Conservation (phyloP, 768 basidiomycete species). For the Mycena rosella region DNA sequence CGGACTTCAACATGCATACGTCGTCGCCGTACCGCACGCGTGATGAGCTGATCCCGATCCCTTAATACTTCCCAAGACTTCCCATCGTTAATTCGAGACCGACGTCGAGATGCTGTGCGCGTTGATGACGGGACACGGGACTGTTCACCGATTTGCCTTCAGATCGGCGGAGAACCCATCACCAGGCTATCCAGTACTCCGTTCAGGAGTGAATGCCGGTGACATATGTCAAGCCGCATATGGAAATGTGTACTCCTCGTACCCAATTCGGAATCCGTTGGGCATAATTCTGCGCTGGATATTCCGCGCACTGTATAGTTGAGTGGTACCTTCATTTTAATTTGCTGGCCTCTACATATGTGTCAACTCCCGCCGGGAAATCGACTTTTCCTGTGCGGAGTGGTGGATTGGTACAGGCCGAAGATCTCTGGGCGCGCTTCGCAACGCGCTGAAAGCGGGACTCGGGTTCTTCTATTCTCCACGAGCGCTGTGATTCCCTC, state of each 20-base stretch:
- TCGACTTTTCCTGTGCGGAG: too few species aligned
- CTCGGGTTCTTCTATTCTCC: not conserved
- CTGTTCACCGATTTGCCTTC: not conserved
- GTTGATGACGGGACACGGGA: constrained; percentile 8
- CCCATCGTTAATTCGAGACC: too few species aligned
- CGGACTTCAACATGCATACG: too few species aligned
- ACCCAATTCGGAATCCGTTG: not conserved
- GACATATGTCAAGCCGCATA: not conserved
- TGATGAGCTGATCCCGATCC: not conserved
- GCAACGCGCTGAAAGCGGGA: not conserved
- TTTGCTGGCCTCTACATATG: too few species aligned
- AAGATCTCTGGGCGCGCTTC: constrained; percentile 12
- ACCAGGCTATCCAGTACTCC: not conserved
- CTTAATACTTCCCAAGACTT: not conserved
- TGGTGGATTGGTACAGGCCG: not conserved
- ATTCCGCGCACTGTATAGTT: too few species aligned
- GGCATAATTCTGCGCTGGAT: not conserved
- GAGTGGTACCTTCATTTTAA: too few species aligned
- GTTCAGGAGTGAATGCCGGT: not conserved
- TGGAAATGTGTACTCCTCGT: not conserved
- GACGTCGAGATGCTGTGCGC: constrained; percentile 2
- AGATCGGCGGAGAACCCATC: not conserved
- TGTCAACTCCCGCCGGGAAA: too few species aligned
- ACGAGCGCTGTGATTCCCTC: not conserved
- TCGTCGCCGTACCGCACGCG: too few species aligned